Base-by-base conservation (phyloP, 2,329 filamentous ascomycete genomes). In the Pseudogymnoascus sp. region DNA sequence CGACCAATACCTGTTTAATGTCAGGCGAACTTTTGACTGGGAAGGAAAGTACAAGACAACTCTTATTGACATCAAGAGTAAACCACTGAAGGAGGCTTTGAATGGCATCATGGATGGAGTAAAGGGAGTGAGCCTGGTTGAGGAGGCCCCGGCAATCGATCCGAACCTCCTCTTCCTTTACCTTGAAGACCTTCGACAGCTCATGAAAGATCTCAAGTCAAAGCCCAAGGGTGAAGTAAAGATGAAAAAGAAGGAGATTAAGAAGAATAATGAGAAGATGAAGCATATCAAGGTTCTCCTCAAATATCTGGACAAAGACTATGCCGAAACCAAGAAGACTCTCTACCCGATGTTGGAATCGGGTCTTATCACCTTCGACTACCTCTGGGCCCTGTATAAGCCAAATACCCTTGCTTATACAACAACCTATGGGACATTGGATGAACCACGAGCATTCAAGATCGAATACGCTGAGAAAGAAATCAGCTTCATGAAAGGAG, bases 341-440 rank as follows among this genome's bases (percentile, higher is more conserved):
- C 79, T 96, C 0, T 87, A 91, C 66, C 89, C 90, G 0, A 84
- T 96, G 74, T 78, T 96, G 1, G 83, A 91, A 65, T 88, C 87
- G 32, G 90, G 90, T 7, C 85, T 91, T 47, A 95, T 96, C 70
- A 95, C 90, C 0, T 96, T 92, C 67, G 90, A 96, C 62, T 80
- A 95, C 2, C 77, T 95, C 1, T 96, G 91, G 91, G 90, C 91
- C 0, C 75, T 96, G 3, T 95, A 89, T 81, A 95, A 94, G 69
- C 91, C 91, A 0, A 89, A 91, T 67, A 91, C 89, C 0, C 82
- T 96, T 18, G 87, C 85, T 1, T 93, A 88, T 70, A 84, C 87
- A 0, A 83, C 84, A 0, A 93, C 89, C 0, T 96, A 96, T 64
- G 88, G 88, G 2, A 85, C 84, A 35, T 76, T 79, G 12, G 89